Conservation (phyloP, 192 early-diverging fungal genomes). For the Geranomyces variabilis region DNA sequence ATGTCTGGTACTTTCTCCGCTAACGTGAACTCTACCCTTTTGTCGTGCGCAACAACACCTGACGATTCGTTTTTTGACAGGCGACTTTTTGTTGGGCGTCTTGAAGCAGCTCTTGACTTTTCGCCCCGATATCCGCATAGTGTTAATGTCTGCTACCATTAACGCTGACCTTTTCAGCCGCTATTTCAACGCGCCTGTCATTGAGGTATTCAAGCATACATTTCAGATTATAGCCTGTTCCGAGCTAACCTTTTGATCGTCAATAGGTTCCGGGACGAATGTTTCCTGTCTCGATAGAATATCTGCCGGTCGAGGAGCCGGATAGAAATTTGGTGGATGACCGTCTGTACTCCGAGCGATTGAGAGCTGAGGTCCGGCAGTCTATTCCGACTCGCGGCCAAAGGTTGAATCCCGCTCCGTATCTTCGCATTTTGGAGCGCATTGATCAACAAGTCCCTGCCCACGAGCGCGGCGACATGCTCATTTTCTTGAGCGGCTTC, state of each 20-base stretch:
- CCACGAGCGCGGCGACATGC: slow-evolving; percentile 63
- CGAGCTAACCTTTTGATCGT: too few species aligned
- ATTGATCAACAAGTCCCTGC: slow-evolving; percentile 63
- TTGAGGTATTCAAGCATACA: slow-evolving; percentile 20
- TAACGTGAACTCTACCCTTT: too few species aligned
- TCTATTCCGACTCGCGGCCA: slow-evolving; percentile 56
- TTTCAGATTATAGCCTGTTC: too few species aligned
- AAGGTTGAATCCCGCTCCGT: slow-evolving; percentile 56
- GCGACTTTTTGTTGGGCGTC: slow-evolving; percentile 79
- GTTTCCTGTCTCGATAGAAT: slow-evolving; percentile 66
- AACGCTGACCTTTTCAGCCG: slow-evolving; percentile 75
- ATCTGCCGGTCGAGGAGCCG: slow-evolving; percentile 53
- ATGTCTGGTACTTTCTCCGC: too few species aligned
- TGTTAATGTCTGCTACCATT: slow-evolving; percentile 93
- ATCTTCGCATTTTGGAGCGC: slow-evolving; percentile 59
- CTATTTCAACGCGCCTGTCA: slow-evolving; percentile 63
- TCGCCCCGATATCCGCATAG: slow-evolving; percentile 68
- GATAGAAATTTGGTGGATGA: slow-evolving; percentile 64
- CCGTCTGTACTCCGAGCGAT: slow-evolving; percentile 46
- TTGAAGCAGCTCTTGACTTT: slow-evolving; percentile 59
- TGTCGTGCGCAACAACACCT: too few species aligned
- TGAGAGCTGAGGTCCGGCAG: slow-evolving; percentile 40
- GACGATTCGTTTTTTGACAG: slow-evolving; percentile 35
- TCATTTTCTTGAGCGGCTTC: slow-evolving; percentile 69
- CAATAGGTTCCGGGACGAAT: slow-evolving; percentile 66